Evolutionary conservation across 179 eudicot genomes (phyloP).

Genomic region (Camellia oleifera): DNA sequence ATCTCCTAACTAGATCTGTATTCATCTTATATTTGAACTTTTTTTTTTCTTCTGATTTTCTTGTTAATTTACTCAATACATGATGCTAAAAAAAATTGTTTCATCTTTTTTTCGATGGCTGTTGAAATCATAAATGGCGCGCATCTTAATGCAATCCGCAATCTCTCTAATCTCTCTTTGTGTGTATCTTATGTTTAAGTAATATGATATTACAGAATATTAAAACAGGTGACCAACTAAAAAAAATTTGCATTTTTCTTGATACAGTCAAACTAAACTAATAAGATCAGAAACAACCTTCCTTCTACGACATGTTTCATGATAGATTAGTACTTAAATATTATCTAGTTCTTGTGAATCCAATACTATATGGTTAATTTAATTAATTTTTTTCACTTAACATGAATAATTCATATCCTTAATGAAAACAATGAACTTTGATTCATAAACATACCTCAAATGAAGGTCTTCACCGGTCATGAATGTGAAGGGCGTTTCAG

Average conservation of each 20-base stretch:
- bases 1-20: conserved; percentile 1
- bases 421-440: background rate
- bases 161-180: background rate
- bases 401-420: background rate
- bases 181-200: background rate
- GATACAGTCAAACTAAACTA: background rate
- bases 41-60: background rate
- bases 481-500: conserved; percentile 82
- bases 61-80: too few relatives aligned
- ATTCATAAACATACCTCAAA: conserved; percentile 49
- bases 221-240: conserved; percentile 18
- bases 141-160: background rate
- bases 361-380: background rate
- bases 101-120: background rate
- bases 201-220: background rate
- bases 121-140: background rate
- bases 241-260: background rate
- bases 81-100: background rate
- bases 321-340: background rate
- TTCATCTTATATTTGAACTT: background rate
- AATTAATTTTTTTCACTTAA: background rate
- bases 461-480: conserved; percentile 95
- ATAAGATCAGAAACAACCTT: background rate
- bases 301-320: background rate
- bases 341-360: background rate